Evolutionary conservation across 495 filamentous ascomycete genomes (phyloP).

Genomic region (Neurospora sublineolata): DNA sequence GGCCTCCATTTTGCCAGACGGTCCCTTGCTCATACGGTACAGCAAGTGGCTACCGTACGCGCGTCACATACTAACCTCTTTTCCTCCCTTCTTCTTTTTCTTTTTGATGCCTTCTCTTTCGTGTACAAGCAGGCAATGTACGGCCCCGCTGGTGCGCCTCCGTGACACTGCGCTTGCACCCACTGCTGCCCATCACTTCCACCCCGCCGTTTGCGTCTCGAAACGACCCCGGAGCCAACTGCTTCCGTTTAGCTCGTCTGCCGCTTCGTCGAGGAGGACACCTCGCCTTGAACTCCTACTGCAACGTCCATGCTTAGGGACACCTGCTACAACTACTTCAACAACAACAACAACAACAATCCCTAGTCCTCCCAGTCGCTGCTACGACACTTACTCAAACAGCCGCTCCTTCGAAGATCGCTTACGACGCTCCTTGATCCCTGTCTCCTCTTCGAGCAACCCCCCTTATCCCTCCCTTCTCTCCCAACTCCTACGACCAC

Average conservation of each 20-base stretch:
- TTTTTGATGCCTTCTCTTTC: conserved; percentile 12
- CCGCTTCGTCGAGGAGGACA: conserved; percentile 10
- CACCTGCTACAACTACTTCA: not conserved
- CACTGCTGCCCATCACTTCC: conserved; percentile 8
- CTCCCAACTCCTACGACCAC: conserved; percentile 1
- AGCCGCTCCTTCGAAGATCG: conserved; percentile 15
- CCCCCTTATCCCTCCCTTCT: conserved; percentile 6
- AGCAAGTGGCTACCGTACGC: not conserved
- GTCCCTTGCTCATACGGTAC: not conserved
- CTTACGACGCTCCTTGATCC: conserved; percentile 6
- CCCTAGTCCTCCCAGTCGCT: conserved; percentile 5
- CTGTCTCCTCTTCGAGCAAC: conserved; percentile 3
- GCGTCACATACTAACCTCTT: not conserved
- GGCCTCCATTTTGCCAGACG: not conserved
- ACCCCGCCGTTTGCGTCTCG: conserved; percentile 1
- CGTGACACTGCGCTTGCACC: conserved; percentile 16
- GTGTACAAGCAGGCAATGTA: conserved; percentile 8
- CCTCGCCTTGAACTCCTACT: conserved; percentile 4
- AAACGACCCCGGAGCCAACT: conserved; percentile 11
- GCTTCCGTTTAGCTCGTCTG: conserved; percentile 11
- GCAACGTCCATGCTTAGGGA: not conserved
- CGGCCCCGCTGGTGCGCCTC: conserved; percentile 20
- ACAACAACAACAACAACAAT: not conserved
- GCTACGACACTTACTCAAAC: conserved; percentile 23
- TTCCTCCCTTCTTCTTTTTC: not conserved